Percentiles rank a stretch among this genome's conserved stretches.
These are phyloP conservation scores for Epichloe gansuensis DNA, from an alignment of 2,329 filamentous ascomycete species.

Conservation along the genomic window DNA sequence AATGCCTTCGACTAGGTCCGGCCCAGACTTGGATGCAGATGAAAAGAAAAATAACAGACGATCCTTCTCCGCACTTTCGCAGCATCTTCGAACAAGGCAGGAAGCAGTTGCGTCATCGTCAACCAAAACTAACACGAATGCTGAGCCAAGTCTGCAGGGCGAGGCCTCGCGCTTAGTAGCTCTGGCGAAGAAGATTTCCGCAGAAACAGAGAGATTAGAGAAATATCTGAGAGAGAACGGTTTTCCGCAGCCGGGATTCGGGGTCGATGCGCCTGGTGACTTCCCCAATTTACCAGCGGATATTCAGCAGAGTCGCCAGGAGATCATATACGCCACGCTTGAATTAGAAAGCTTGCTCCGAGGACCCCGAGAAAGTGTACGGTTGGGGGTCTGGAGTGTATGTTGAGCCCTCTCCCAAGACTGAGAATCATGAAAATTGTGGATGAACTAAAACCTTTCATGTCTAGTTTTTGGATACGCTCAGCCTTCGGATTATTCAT, in stretches of 20 bases:
- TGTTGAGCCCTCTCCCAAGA: conserved; percentile 12
- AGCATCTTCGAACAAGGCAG: conserved; percentile 13
- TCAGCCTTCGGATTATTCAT: conserved; percentile 38
- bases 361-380: conserved; percentile 36
- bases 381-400: conserved; percentile 41
- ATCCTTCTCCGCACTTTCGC: conserved; percentile 19
- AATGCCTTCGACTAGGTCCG: conserved; percentile 9
- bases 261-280: conserved; percentile 28
- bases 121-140: conserved; percentile 1
- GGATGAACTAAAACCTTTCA: conserved; percentile 1
- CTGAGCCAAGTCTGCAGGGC: conserved; percentile 1
- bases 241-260: conserved; percentile 31
- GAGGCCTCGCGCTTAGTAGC: conserved; percentile 27
- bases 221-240: conserved; percentile 30
- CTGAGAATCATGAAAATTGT: neutral
- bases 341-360: conserved; percentile 34
- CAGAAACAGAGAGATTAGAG: conserved; percentile 37
- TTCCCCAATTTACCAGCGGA: conserved; percentile 35
- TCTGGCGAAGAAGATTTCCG: conserved; percentile 34
- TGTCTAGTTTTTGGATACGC: conserved; percentile 33
- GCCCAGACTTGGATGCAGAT: conserved; percentile 12
- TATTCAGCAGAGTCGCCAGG: conserved; percentile 30
- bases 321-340: conserved; percentile 34
- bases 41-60: conserved; percentile 22
- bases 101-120: neutral